Percentiles rank a stretch among this genome's conserved stretches.
Conservation (phyloP, 495 filamentous ascomycete species). For the Acidomyces sp. region DNA sequence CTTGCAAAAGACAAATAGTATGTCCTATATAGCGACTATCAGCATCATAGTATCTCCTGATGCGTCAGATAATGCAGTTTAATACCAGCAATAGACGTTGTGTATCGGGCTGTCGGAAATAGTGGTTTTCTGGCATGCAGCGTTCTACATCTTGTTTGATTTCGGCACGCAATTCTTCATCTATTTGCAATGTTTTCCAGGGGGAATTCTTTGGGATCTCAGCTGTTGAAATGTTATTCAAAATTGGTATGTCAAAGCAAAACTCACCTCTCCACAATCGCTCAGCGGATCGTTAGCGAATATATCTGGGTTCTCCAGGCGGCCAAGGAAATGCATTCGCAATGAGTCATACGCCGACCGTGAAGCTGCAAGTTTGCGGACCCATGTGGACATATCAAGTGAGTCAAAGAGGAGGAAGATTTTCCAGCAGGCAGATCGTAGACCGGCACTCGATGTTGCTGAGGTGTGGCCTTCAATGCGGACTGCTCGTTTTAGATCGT, state of each 20-base stretch:
- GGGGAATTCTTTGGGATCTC: neutral
- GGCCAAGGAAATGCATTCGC: constrained; percentile 59
- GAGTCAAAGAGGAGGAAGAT: constrained; percentile 68
- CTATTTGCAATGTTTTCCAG: constrained; percentile 57
- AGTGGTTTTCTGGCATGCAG: constrained; percentile 81
- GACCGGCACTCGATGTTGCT: constrained; percentile 44
- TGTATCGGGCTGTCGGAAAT: constrained; percentile 68
- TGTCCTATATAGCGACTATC: too few species aligned
- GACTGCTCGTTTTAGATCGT: constrained; percentile 53
- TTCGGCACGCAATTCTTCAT: constrained; percentile 72
- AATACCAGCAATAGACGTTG: constrained; percentile 78
- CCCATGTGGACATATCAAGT: constrained; percentile 55
- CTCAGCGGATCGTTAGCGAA: constrained; percentile 74
- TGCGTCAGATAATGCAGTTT: neutral
- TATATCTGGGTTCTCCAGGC: constrained; percentile 70
- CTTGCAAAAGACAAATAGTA: constrained; percentile 83
- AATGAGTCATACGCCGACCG: constrained; percentile 61
- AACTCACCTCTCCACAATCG: constrained; percentile 65
- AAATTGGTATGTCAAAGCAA: neutral
- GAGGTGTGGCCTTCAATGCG: constrained; percentile 36
- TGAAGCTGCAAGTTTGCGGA: constrained; percentile 48
- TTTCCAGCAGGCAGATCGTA: constrained; percentile 92
- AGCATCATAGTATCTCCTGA: too few species aligned
- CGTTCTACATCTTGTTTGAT: constrained; percentile 93
- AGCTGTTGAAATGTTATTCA: too few species aligned